These are phyloP conservation scores for Lippia alba DNA, from an alignment of 305 asterid species.

Conservation along the genomic window DNA sequence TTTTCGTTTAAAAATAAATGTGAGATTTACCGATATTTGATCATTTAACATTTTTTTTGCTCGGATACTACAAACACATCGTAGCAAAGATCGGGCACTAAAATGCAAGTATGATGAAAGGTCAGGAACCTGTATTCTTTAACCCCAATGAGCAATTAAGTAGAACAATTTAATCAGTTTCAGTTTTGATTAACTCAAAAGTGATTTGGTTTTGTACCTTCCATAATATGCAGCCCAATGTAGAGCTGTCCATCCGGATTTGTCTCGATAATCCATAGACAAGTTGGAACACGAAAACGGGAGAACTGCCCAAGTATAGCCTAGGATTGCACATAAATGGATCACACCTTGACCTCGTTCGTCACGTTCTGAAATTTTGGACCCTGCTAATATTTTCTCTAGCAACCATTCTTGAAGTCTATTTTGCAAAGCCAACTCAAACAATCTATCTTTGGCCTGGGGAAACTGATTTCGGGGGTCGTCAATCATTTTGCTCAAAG, in stretches of 20 bases:
- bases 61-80: too few species aligned
- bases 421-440: slow-evolving; percentile 62
- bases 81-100: too few species aligned
- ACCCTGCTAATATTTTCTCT: slow-evolving; percentile 61
- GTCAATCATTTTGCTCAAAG: slow-evolving; percentile 48
- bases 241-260: slow-evolving; percentile 80
- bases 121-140: too few species aligned
- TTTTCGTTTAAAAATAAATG: too few species aligned
- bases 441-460: slow-evolving; percentile 66
- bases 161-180: too few species aligned
- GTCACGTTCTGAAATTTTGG: slow-evolving; percentile 56
- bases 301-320: slow-evolving; percentile 74
- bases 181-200: too few species aligned
- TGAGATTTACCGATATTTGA: too few species aligned
- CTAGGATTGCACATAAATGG: slow-evolving; percentile 77
- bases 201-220: slow-evolving; percentile 44
- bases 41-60: too few species aligned
- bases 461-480: slow-evolving; percentile 47
- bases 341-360: slow-evolving; percentile 74
- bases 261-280: slow-evolving; percentile 77
- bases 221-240: slow-evolving; percentile 88
- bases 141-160: too few species aligned
- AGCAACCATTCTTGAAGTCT: slow-evolving; percentile 70
- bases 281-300: slow-evolving; percentile 70
- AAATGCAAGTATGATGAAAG: too few species aligned